phyloP scores from a whole-genome alignment of 306 rosid species.

The Cicer cuneatum region DNA sequence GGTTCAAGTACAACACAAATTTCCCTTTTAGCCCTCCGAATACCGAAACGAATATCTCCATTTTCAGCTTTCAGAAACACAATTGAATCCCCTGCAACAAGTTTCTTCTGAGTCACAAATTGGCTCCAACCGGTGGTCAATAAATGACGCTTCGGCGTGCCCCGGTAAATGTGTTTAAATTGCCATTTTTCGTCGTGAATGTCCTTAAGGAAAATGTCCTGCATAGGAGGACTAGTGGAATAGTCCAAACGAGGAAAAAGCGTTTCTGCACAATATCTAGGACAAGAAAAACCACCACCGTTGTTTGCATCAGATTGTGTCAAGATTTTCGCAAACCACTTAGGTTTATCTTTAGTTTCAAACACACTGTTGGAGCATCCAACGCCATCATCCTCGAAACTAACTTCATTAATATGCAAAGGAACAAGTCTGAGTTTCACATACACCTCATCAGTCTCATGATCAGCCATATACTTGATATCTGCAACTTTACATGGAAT shows the following conservation, averaged over 20 bases:
- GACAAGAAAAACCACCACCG: slow-evolving; percentile 92
- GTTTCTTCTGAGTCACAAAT: slow-evolving; percentile 84
- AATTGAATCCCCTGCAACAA: slow-evolving; percentile 82
- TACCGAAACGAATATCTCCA: slow-evolving; percentile 80
- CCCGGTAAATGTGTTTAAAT: slow-evolving; percentile 63
- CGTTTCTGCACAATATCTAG: slow-evolving; percentile 80
- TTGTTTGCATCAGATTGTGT: slow-evolving; percentile 94
- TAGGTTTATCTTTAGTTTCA: slow-evolving; percentile 61
- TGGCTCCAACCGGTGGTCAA: slow-evolving; percentile 92
- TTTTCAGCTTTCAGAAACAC: slow-evolving; percentile 74
- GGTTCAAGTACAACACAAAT: slow-evolving; percentile 43
- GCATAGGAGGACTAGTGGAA: slow-evolving; percentile 74
- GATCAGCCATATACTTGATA: slow-evolving; percentile 78
- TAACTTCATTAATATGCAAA: slow-evolving; percentile 33
- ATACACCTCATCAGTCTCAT: slow-evolving; percentile 76
- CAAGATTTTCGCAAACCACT: slow-evolving; percentile 75
- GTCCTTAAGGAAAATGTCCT: slow-evolving; percentile 72
- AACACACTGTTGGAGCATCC: slow-evolving; percentile 34
- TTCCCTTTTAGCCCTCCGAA: slow-evolving; percentile 73
- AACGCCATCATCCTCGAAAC: slow-evolving; percentile 48
- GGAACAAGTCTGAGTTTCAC: slow-evolving; percentile 65
- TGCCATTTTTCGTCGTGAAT: slow-evolving; percentile 86
- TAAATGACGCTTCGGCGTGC: slow-evolving; percentile 61
- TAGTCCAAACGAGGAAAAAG: slow-evolving; percentile 83
- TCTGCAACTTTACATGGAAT: slow-evolving; percentile 62